Base-by-base conservation (phyloP, 768 basidiomycete species). In the Leccinum subgranulosum region DNA sequence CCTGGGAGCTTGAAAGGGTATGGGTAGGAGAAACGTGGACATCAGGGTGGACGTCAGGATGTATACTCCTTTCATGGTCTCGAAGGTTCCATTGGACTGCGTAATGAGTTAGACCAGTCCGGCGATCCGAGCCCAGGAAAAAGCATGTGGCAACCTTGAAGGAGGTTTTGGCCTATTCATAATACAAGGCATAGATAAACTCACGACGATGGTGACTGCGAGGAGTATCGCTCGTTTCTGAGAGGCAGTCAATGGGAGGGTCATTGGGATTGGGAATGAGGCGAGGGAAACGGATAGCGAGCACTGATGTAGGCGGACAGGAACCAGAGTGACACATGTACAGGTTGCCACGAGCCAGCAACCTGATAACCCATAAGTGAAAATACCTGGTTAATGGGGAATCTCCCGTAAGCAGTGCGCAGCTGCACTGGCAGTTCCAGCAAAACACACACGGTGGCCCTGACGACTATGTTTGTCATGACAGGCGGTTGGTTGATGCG, bases 181-280 rank as follows among this genome's bases (percentile, higher is more conserved):
- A 11, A 33, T 10, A 17, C 14, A 27, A 2, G 4, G 17, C 9
- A 17, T 3, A 1, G n/a, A 34, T 1, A 7, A 6, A 60, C 69
- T 59, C n/a, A 73, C 69, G 33, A 71, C 21, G 12, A 71, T 45
- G 36, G 68, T 50, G 54, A 61, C 33, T 3, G 71, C 70, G 17
- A 71, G 60, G 0, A 73, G 49, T 27, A 73, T 46, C 8, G 70
- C 67, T 12, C 70, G 68, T 47, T 66, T 73, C 51, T 73, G 70
- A 31, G 69, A 65, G 7, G 67, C 49, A 6, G 70, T 69, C 28
- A 69, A 39, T 6, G 69, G 63, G 55, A 69, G 21, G 34, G 50
- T 19, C 70, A 71, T 71, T 27, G n/a, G 49, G 45, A 25, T 6
- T 29, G 27, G 34, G 52, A 45, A 9, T 25, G 19, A 36, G 34